Conservation (phyloP, 1,139 yeast species). For the Yarrowia galli region DNA sequence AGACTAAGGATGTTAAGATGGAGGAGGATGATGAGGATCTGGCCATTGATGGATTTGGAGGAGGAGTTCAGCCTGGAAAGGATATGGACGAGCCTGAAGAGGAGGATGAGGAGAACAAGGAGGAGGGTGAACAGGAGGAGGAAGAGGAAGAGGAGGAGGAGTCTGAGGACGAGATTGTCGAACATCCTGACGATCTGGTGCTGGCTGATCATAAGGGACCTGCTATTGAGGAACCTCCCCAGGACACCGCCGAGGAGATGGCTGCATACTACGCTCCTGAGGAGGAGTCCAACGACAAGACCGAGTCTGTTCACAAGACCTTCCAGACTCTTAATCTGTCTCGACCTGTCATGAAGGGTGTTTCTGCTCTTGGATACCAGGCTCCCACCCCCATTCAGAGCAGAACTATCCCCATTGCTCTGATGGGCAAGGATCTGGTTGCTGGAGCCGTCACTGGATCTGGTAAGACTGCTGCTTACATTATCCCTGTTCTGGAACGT, state of each 20-base stretch:
- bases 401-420: conserved; percentile 90
- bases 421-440: conserved; percentile 90
- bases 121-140: conserved; percentile 56
- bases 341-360: conserved; percentile 86
- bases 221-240: conserved; percentile 48
- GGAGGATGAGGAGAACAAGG: conserved; percentile 48
- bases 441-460: conserved; percentile 99
- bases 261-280: conserved; percentile 50
- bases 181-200: conserved; percentile 49
- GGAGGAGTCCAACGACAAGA: conserved; percentile 46
- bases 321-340: conserved; percentile 84
- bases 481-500: conserved; percentile 95
- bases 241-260: conserved; percentile 49
- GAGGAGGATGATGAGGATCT: conserved; percentile 54
- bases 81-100: conserved; percentile 45
- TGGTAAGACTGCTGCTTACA: conserved; percentile 98
- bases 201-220: conserved; percentile 42
- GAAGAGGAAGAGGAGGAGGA: conserved; percentile 52
- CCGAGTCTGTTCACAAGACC: conserved; percentile 57
- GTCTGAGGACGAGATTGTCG: conserved; percentile 56
- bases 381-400: conserved; percentile 94
- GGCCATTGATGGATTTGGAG: conserved; percentile 77
- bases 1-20: conserved; percentile 50
- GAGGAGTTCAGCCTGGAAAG: conserved; percentile 56
- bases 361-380: conserved; percentile 78